Conservation (phyloP, 2,329 filamentous ascomycete species). For the Pseudopithomyces chartarum region DNA sequence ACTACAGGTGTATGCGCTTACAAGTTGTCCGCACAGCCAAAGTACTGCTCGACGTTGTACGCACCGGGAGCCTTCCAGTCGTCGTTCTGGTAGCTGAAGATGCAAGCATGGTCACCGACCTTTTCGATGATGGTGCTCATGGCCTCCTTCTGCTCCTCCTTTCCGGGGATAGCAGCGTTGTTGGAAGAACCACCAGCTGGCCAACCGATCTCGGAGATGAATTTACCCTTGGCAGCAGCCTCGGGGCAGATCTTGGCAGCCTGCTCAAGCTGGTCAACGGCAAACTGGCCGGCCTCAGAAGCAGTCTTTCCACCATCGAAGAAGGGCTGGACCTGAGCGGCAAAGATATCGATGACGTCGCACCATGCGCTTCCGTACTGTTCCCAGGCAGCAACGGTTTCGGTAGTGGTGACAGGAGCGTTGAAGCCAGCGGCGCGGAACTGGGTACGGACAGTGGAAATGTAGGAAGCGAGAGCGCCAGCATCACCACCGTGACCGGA, state of each 20-base stretch:
- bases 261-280: constrained; percentile 71
- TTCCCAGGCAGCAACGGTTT: constrained; percentile 81
- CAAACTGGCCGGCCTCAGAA: constrained; percentile 74
- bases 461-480: constrained; percentile 69
- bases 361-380: constrained; percentile 67
- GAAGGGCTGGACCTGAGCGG: constrained; percentile 90
- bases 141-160: constrained; percentile 70
- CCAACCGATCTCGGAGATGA: constrained; percentile 93
- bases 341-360: constrained; percentile 74
- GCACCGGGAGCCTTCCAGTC: constrained; percentile 76
- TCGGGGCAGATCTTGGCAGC: constrained; percentile 72
- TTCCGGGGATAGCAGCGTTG: constrained; percentile 72
- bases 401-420: constrained; percentile 76
- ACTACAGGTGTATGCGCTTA: neutral
- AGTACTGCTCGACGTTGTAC: constrained; percentile 79
- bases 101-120: constrained; percentile 71
- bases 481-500: constrained; percentile 73
- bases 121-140: constrained; percentile 71
- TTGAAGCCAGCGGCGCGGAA: constrained; percentile 71
- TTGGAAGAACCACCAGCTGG: constrained; percentile 72
- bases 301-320: constrained; percentile 77
- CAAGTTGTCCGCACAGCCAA: constrained; percentile 67
- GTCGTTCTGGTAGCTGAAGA: constrained; percentile 84
- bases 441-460: constrained; percentile 67
- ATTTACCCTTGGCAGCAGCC: constrained; percentile 62